Evolutionary conservation across 441 rosid genomes (phyloP).

Genomic region (Populus trichocarpa): DNA sequence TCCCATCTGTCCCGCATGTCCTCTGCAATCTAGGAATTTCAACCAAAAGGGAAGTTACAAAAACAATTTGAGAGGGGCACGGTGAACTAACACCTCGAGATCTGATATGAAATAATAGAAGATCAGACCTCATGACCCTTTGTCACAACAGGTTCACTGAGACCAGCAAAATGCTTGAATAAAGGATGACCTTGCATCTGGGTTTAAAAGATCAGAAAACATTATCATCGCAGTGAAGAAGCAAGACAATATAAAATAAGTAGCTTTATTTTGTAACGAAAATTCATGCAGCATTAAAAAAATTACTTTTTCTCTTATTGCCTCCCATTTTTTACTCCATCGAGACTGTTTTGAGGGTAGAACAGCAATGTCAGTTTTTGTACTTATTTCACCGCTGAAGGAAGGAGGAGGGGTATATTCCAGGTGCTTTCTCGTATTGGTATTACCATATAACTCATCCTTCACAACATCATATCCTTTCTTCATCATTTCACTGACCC

Average conservation of each 20-base stretch:
- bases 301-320: conserved; percentile 59
- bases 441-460: conserved; percentile 71
- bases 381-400: conserved; percentile 68
- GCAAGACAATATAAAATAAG: conserved; percentile 1
- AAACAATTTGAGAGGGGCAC: neutral
- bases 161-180: conserved; percentile 59
- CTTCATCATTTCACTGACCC: conserved; percentile 69
- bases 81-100: neutral
- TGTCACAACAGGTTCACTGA: conserved; percentile 82
- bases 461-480: conserved; percentile 83
- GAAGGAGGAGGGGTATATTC: conserved; percentile 67
- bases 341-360: conserved; percentile 58
- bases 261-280: neutral
- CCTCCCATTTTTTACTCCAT: conserved; percentile 79
- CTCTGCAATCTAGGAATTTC: conserved; percentile 70
- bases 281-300: neutral
- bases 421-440: conserved; percentile 74
- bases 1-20: conserved; percentile 95
- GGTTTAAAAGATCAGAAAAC: conserved; percentile 1
- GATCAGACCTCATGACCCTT: conserved; percentile 83
- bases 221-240: conserved; percentile 4
- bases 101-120: neutral
- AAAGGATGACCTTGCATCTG: conserved; percentile 75
- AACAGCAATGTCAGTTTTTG: conserved; percentile 70
- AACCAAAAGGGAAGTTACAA: conserved; percentile 8